These are phyloP conservation scores for Colletotrichum theobromicola DNA, from an alignment of 2,329 filamentous ascomycete genomes.

Conservation along the genomic window DNA sequence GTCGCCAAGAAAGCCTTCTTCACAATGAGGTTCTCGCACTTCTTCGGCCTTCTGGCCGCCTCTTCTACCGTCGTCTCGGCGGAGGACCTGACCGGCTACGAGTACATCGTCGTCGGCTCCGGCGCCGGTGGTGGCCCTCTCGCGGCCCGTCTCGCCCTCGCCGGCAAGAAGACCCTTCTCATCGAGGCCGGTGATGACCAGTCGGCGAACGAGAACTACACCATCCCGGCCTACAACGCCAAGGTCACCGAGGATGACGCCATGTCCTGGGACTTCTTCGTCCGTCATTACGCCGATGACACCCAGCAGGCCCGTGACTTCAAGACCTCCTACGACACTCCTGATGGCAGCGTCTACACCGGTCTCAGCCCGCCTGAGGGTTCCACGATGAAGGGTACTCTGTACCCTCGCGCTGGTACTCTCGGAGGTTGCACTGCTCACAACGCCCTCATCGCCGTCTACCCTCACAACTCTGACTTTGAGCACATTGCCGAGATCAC, in stretches of 20 bases:
- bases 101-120: conserved; percentile 68
- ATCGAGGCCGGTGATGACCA: conserved; percentile 66
- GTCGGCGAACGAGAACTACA: conserved; percentile 50
- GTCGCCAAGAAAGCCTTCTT: background rate
- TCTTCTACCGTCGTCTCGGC: conserved; percentile 24
- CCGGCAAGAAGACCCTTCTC: conserved; percentile 64
- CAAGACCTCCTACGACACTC: conserved; percentile 63
- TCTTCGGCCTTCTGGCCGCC: conserved; percentile 24
- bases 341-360: conserved; percentile 55
- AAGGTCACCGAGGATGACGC: conserved; percentile 59
- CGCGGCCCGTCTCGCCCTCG: conserved; percentile 62
- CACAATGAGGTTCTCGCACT: conserved; percentile 10
- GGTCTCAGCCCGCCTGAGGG: conserved; percentile 58
- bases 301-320: conserved; percentile 57
- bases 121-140: conserved; percentile 64
- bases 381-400: conserved; percentile 55
- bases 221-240: conserved; percentile 59
- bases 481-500: conserved; percentile 57
- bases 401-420: conserved; percentile 62
- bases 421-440: conserved; percentile 64
- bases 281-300: conserved; percentile 64
- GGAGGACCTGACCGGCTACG: conserved; percentile 46
- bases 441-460: conserved; percentile 58
- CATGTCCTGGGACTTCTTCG: conserved; percentile 68
- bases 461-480: conserved; percentile 59